These are phyloP conservation scores for Talaromyces sp. DNA, from an alignment of 2,329 filamentous ascomycete genomes.

Conservation along the genomic window DNA sequence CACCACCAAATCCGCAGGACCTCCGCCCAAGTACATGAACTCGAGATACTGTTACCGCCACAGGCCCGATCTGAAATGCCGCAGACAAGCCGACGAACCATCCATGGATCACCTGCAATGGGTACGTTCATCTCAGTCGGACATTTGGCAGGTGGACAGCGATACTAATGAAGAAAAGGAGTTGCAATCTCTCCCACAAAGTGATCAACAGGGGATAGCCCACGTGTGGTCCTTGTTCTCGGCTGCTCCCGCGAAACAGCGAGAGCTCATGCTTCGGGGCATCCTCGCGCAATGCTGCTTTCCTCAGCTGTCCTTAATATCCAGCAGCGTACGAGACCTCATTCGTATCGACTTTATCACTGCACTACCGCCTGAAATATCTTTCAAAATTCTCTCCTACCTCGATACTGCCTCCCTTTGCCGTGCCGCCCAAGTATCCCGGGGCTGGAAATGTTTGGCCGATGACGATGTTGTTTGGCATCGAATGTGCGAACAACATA, in stretches of 20 bases:
- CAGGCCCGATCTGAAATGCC: conserved; percentile 87
- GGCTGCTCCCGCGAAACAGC: conserved; percentile 86
- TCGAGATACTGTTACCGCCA: conserved; percentile 96
- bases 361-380: conserved; percentile 82
- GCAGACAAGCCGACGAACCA: conserved; percentile 86
- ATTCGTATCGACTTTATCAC: conserved; percentile 96
- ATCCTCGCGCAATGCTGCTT: conserved; percentile 97
- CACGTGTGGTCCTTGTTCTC: conserved; percentile 99
- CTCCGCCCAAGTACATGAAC: conserved; percentile 55
- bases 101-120: conserved; percentile 94
- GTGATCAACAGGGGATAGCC: conserved; percentile 90
- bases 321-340: conserved; percentile 84
- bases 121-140: conserved; percentile 50
- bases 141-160: background rate
- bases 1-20: conserved; percentile 29
- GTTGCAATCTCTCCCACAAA: conserved; percentile 73
- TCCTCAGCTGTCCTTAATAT: conserved; percentile 89
- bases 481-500: conserved; percentile 96
- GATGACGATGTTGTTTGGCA: conserved; percentile 98
- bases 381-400: conserved; percentile 88
- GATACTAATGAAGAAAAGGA: conserved; percentile 52
- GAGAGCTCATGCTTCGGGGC: conserved; percentile 93
- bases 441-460: conserved; percentile 81
- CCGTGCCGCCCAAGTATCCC: conserved; percentile 91
- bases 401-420: conserved; percentile 92